Evolutionary conservation across 805 yeast species (phyloP).

Genomic region (Dipodascopsis tothii): DNA sequence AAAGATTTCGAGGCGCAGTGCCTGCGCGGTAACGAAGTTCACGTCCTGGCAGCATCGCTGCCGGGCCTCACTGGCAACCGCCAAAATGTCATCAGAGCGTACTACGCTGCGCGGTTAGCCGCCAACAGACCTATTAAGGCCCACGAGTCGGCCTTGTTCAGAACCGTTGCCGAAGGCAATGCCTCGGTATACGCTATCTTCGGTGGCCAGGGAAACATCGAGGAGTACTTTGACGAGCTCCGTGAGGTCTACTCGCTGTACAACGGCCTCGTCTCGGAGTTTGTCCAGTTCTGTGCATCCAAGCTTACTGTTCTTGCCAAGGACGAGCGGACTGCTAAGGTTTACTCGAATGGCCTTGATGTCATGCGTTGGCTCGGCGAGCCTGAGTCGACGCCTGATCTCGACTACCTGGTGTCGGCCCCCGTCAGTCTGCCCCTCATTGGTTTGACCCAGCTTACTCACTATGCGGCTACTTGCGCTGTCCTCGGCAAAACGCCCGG

Average conservation of each 20-base stretch:
- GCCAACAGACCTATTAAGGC: slow-evolving; percentile 44
- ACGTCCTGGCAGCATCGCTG: slow-evolving; percentile 71
- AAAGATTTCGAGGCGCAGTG: slow-evolving; percentile 80
- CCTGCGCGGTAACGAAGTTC: slow-evolving; percentile 72
- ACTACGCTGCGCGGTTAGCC: slow-evolving; percentile 54
- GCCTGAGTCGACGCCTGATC: slow-evolving; percentile 82
- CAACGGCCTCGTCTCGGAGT: slow-evolving; percentile 63
- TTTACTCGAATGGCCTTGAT: slow-evolving; percentile 90
- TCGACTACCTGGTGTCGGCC: slow-evolving; percentile 77
- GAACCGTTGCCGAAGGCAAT: slow-evolving; percentile 45
- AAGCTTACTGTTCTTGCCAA: slow-evolving; percentile 59
- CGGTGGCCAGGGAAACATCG: slow-evolving; percentile 99
- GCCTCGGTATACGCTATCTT: slow-evolving; percentile 76
- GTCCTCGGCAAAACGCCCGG: slow-evolving; percentile 85
- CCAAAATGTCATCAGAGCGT: slow-evolving; percentile 67
- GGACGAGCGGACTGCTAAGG: slow-evolving; percentile 71
- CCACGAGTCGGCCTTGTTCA: slow-evolving; percentile 54
- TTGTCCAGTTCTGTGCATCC: slow-evolving; percentile 61
- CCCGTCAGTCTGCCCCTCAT: slow-evolving; percentile 97
- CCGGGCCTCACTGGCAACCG: slow-evolving; percentile 53
- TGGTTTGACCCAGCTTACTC: slow-evolving; percentile 90
- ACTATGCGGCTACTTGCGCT: slow-evolving; percentile 81
- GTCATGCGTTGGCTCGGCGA: slow-evolving; percentile 77
- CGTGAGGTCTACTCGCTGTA: slow-evolving; percentile 75
- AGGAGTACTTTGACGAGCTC: slow-evolving; percentile 93